phyloP scores from a whole-genome alignment of 2,329 filamentous ascomycete species.

The Plenodomus tracheiphilus region DNA sequence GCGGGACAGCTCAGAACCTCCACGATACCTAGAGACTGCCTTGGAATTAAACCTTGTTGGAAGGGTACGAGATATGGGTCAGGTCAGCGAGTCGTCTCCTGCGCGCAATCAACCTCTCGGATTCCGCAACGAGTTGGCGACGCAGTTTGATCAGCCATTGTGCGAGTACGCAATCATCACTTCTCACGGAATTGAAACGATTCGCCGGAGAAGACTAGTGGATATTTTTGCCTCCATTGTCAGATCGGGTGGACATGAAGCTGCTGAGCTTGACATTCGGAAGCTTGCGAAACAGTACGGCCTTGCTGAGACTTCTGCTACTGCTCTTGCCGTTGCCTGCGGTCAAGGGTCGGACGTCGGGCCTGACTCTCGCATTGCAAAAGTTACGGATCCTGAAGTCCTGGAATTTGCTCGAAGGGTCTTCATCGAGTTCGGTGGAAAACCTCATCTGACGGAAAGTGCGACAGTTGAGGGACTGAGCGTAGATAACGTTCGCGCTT shows the following conservation, averaged over 20 bases:
- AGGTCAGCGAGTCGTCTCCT: slow-evolving; percentile 70
- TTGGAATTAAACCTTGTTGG: slow-evolving; percentile 78
- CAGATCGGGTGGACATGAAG: slow-evolving; percentile 74
- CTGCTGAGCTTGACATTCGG: slow-evolving; percentile 77
- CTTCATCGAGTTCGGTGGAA: slow-evolving; percentile 91
- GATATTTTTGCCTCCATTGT: slow-evolving; percentile 89
- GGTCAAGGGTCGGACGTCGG: slow-evolving; percentile 86
- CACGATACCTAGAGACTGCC: slow-evolving; percentile 75
- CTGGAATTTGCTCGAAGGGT: slow-evolving; percentile 81
- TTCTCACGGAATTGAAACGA: slow-evolving; percentile 84
- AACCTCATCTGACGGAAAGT: slow-evolving; percentile 81
- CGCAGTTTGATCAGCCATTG: slow-evolving; percentile 86
- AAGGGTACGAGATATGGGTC: slow-evolving; percentile 75
- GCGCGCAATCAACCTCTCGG: slow-evolving; percentile 67
- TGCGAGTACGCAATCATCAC: slow-evolving; percentile 90
- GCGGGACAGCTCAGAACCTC: slow-evolving; percentile 56
- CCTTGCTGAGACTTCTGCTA: slow-evolving; percentile 83
- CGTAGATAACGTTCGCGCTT: slow-evolving; percentile 82
- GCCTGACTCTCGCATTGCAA: slow-evolving; percentile 68
- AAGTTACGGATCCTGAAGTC: slow-evolving; percentile 78
- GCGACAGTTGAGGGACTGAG: slow-evolving; percentile 63
- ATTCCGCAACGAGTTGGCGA: slow-evolving; percentile 92
- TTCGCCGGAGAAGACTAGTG: slow-evolving; percentile 81
- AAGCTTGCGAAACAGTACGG: slow-evolving; percentile 87
- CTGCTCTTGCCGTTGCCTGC: slow-evolving; percentile 91